phyloP scores from a whole-genome alignment of 306 rosid genomes.

The Pyrus pyrifolia region DNA sequence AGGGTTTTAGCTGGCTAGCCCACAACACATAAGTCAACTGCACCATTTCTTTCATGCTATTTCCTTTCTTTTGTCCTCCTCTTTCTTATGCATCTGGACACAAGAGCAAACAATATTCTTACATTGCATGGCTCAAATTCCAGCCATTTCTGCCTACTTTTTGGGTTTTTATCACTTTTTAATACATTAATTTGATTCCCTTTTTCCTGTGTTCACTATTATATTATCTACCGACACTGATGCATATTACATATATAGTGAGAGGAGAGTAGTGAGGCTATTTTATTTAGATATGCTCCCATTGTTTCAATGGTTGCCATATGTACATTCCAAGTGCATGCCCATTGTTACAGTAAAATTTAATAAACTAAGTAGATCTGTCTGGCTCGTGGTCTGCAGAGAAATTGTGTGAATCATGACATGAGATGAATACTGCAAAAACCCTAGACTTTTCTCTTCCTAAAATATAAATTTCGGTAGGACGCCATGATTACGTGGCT shows the following conservation, averaged over 20 bases:
- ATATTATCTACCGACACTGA: constrained; percentile 8
- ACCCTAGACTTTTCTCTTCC: background rate
- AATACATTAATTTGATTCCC: constrained; percentile 21
- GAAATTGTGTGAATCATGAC: background rate
- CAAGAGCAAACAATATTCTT: background rate
- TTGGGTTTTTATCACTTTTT: constrained; percentile 21
- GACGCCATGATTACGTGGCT: background rate
- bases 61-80: background rate
- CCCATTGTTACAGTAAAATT: constrained; percentile 2
- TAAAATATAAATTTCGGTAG: background rate
- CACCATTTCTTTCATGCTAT: constrained; percentile 19
- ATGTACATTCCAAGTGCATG: background rate
- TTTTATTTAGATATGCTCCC: background rate
- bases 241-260: background rate
- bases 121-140: constrained; percentile 46
- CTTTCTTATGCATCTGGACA: constrained; percentile 33
- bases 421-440: background rate
- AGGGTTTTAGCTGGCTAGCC: constrained; percentile 3
- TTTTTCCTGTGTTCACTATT: constrained; percentile 19
- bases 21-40: constrained; percentile 59
- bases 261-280: too few relatives aligned
- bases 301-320: constrained; percentile 5
- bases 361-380: background rate
- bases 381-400: background rate
- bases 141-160: constrained; percentile 18